Evolutionary conservation across 768 basidiomycete species (phyloP), one percentile per base, ranked within the genome.

Genomic region (Boletus rex-veris): DNA sequence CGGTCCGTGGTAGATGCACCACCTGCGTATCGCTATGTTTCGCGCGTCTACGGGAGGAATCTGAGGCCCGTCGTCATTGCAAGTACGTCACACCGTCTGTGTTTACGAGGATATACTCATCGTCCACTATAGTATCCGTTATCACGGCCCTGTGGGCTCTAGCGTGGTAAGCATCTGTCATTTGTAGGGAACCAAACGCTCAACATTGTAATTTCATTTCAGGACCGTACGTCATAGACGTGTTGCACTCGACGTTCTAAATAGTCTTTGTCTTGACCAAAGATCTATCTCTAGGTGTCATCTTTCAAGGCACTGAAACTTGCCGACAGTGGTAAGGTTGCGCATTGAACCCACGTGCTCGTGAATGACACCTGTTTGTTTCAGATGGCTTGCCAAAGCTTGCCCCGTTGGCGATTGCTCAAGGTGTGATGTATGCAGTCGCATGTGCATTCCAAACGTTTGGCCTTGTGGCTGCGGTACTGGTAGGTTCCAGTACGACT

Each of bases 21-120:
- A 75, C 83, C 84, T 4, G 72, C 80, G 2, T 87, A 84, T 71
- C 76, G 77, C n/a, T 81, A 82, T 64, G 77, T 81, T 16, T 75
- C 75, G 37, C 77, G 80, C 58, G 64, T 82, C 26, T 88, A 85
- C 58, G 72, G 68, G 54, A 71, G 75, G 49, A 88, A 75, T 64
- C 63, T 90, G 54, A 75, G 89, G 24, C 85, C 88, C 11, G 64
- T 84, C n/a, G 78, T 90, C 18, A 54, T 76, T 19, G 59, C 65
- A 51, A 77, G 62, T 73, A 56, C 39, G 73, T 81, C 75, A 39
- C 52, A 66, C 60, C 15, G 7, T 47, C 10, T 42, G 4, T 5
- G 8, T 48, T 24, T 46, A 4, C 7, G 43, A 11, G 16, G 21
- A 43, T 24, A 33, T 51, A 12, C 49, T 59, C 28, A 53, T 24